A percentile compares a stretch with the other conserved stretches of the same genome.
phyloP scores from a whole-genome alignment of 345 rosid species.

The Melaleuca alternifolia region DNA sequence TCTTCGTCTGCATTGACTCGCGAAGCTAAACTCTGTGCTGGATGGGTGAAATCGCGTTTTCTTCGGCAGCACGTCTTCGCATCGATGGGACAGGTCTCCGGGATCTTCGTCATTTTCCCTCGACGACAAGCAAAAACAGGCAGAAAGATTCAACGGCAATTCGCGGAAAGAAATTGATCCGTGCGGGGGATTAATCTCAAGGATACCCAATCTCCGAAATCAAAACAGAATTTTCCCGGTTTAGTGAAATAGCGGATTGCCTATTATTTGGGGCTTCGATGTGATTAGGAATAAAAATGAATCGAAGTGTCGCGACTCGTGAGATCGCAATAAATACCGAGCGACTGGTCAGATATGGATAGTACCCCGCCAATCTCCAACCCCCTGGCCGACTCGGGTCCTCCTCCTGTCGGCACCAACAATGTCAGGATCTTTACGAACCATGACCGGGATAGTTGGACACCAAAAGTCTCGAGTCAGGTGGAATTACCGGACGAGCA shows the following conservation, averaged over 20 bases:
- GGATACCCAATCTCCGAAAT: neutral
- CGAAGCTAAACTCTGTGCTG: neutral
- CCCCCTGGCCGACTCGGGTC: neutral
- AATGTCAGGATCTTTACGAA: neutral
- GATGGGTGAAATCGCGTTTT: neutral
- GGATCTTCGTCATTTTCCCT: neutral
- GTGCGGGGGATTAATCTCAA: neutral
- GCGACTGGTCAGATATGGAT: neutral
- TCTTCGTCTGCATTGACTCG: neutral
- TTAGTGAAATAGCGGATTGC: too few relatives aligned
- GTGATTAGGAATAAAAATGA: neutral
- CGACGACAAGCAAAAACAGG: neutral
- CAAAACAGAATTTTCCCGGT: neutral
- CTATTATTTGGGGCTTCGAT: too few relatives aligned
- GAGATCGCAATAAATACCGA: neutral
- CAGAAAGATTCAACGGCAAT: too few relatives aligned
- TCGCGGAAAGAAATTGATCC: neutral
- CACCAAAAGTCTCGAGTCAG: neutral
- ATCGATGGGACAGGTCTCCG: neutral
- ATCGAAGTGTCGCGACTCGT: neutral
- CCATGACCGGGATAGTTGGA: rapidly evolving
- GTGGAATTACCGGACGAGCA: neutral
- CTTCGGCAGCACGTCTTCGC: neutral
- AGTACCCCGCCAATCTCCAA: neutral
- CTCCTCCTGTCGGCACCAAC: rapidly evolving